Base-by-base conservation (phyloP, 139 green algal genomes). In the Tetradesmus lagerheimii region DNA sequence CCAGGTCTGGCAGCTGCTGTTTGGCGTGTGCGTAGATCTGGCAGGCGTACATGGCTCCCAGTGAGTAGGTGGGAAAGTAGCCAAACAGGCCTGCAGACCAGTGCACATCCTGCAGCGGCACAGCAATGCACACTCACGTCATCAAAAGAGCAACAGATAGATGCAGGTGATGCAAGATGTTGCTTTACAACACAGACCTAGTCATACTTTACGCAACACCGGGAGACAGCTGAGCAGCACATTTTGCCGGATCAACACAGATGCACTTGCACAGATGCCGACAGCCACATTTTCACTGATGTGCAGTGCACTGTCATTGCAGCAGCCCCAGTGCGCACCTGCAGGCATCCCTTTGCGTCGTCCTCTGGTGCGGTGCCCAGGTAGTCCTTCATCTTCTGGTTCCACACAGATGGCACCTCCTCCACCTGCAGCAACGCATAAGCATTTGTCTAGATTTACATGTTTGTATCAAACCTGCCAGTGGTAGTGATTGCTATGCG, bases 61-160 rank as follows among this genome's bases (percentile, higher is more conserved):
- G 90, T 23, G 39, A 78, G 92, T 99, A 98, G 38, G 96, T 98
- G 41, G 96, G 96, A 92, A 99, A 99, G 93, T 99, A 99, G 4
- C 96, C 95, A 90, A 97, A 95, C 6, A 90, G 27, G 23, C 96
- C 95, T 12, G 91, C 90, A 23, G 83, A 91, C 97, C 97, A 99
- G 93, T 99, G 97, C 37, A 98, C 93, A 85, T 98, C 97, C 92
- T 98, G 94, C 38, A 95, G 88, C 34, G 89, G 81, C 20, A 20
- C 34, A 1, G n/a, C 41, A 38, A 34, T 12, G 64, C 27, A 35
- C 29, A 31, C 64, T 12, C 6, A 31, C 25, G 9, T 3, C 31
- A 41, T 6, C 14, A n/a, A n/a, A n/a, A n/a, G n/a, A n/a, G n/a
- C n/a, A n/a, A n/a, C n/a, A n/a, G n/a, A n/a, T n/a, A n/a, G n/a